Evolutionary conservation across 306 rosid species (phyloP).

Genomic region (Calophaca sinica): DNA sequence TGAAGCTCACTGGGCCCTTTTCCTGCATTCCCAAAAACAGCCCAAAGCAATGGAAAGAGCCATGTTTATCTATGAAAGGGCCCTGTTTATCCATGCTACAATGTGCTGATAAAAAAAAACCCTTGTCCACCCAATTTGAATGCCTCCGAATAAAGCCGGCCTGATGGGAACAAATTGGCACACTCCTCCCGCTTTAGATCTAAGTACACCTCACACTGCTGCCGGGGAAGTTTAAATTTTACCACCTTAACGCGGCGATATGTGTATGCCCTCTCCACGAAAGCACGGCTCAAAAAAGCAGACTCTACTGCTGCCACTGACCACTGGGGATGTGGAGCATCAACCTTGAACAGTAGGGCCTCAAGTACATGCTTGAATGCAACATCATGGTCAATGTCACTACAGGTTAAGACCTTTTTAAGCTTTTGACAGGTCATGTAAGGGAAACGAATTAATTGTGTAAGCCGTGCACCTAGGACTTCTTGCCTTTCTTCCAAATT

Average conservation of each 20-base stretch:
- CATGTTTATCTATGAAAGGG: background rate
- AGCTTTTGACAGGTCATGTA: conserved; percentile 91
- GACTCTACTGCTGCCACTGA: conserved; percentile 80
- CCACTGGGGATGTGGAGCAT: conserved; percentile 92
- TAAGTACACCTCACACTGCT: conserved; percentile 93
- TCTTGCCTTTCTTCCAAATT: conserved; percentile 86
- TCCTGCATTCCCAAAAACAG: conserved; percentile 98
- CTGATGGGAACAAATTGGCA: conserved; percentile 75
- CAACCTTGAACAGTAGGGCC: conserved; percentile 92
- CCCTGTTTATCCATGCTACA: conserved; percentile 97
- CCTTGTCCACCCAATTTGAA: conserved; percentile 99
- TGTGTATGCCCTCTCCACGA: conserved; percentile 91
- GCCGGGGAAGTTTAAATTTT: conserved; percentile 89
- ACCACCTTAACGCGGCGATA: conserved; percentile 98
- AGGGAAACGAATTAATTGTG: conserved; percentile 87
- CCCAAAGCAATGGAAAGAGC: conserved; percentile 95
- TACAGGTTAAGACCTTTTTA: conserved; percentile 86
- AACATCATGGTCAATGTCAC: conserved; percentile 85
- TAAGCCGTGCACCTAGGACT: conserved; percentile 72
- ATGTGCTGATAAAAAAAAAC: conserved; percentile 95
- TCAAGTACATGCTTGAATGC: conserved; percentile 89
- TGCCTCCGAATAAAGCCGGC: conserved; percentile 97
- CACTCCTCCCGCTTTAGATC: conserved; percentile 97
- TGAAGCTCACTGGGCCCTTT: conserved; percentile 87
- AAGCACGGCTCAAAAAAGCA: conserved; percentile 64